Base-by-base conservation (phyloP, 306 rosid genomes). In the Vachellia collinsii region DNA sequence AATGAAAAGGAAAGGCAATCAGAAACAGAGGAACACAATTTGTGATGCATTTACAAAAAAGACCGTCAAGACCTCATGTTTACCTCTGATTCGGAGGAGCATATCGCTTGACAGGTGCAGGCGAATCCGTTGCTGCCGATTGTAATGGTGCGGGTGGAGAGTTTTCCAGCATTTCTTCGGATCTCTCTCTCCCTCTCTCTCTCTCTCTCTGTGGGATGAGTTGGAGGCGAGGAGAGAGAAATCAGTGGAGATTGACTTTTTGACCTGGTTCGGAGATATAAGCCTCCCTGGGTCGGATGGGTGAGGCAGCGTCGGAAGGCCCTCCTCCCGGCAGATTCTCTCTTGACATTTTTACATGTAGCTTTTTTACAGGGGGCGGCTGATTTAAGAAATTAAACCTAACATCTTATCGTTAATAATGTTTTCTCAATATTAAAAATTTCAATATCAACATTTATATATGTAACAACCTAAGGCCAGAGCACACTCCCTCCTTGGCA, bases 31-130 rank as follows among this genome's bases (percentile, higher is more conserved):
- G 7, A 62, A 62, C 4, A 62, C 16, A 29, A 8, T 14, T 11
- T 25, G 19, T 25, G 39, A 62, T 62, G 29, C 39, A 62, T 25
- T 22, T 22, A 22, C 34, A 13, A 62, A 62, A 41, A 62, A 62
- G 41, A 62, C 9, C n/a, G 36, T 29, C 38, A 81, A 41, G n/a
- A 38, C 14, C 1, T 4, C 23, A 39, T 11, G 22, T 20, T 11
- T 20, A 87, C 94, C 92, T 88, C 70, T 90, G 92, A 86, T 88
- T 90, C 23, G 92, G 94, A 78, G 92, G 91, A 85, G 94, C 91
- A 83, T 90, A 90, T 81, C 92, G 92, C 87, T 83, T 90, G 11
- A 78, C 83, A 39, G 44, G 74, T 12, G 90, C 23, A 62, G 68
- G 79, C 50, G 88, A 61, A 39, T 86, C 88, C 46, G 87, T 53